These are phyloP conservation scores for Cutaneotrichosporon cavernicola DNA, from an alignment of 1,284 basidiomycete genomes.

Conservation along the genomic window DNA sequence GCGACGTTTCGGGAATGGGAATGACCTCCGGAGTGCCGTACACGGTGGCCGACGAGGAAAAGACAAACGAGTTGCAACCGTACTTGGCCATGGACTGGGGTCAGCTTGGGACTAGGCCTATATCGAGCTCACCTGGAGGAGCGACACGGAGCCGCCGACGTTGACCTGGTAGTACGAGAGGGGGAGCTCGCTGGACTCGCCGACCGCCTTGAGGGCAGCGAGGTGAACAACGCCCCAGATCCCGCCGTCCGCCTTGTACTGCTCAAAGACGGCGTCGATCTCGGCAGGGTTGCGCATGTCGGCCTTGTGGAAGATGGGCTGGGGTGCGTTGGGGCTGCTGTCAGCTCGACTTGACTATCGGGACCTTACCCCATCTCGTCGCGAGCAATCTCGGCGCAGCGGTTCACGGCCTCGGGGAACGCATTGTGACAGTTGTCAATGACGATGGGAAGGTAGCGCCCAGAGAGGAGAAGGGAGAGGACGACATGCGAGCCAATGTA, in stretches of 20 bases:
- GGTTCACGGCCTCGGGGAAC: conserved; percentile 69
- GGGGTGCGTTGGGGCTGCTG: conserved; percentile 33
- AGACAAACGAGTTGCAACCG: conserved; percentile 63
- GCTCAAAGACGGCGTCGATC: conserved; percentile 73
- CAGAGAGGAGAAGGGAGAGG: conserved; percentile 77
- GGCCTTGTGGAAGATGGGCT: conserved; percentile 56
- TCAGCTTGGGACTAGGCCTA: no score
- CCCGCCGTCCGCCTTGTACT: conserved; percentile 77
- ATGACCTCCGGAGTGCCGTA: conserved; percentile 91
- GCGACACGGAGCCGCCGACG: conserved; percentile 75
- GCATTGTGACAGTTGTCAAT: conserved; percentile 94
- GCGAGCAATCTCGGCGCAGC: conserved; percentile 69
- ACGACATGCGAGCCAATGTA: conserved; percentile 84
- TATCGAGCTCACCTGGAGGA: conserved; percentile 59
- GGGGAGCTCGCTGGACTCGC: conserved; percentile 93
- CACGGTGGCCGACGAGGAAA: conserved; percentile 98
- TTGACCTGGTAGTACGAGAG: conserved; percentile 91
- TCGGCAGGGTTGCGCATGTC: conserved; percentile 72
- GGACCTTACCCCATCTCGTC: conserved; percentile 55
- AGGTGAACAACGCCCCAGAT: conserved; percentile 97
- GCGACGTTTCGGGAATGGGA: conserved; percentile 91
- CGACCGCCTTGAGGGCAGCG: conserved; percentile 96
- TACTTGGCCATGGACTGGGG: conserved; percentile 71
- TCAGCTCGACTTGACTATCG: background rate
- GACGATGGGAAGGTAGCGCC: conserved; percentile 85